Percentiles rank a stretch among this genome's conserved stretches.
Evolutionary conservation across 768 basidiomycete species (phyloP).

Genomic region (Lyophyllum atratum): DNA sequence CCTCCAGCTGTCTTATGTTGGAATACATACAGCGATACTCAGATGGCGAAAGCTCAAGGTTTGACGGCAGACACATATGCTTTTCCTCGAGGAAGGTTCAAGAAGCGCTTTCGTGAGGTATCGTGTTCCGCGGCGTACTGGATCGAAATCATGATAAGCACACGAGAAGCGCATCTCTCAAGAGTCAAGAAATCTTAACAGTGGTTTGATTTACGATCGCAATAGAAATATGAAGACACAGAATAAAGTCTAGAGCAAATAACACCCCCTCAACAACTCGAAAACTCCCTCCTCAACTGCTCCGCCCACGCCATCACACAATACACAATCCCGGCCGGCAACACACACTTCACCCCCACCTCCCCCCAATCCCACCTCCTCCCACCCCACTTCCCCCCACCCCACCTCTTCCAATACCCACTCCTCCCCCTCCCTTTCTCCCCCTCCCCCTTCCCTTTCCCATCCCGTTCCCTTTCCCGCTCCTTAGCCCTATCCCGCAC

Average conservation of each 20-base stretch:
- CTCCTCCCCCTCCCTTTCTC: conserved; percentile 15
- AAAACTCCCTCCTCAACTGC: conserved; percentile 48
- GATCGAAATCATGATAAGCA: too few relatives aligned
- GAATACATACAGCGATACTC: too few relatives aligned
- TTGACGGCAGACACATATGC: too few relatives aligned
- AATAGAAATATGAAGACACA: background rate
- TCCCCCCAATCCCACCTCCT: conserved; percentile 82
- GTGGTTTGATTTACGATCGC: too few relatives aligned
- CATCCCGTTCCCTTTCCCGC: conserved; percentile 17
- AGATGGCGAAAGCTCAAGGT: too few relatives aligned
- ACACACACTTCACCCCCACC: conserved; percentile 66
- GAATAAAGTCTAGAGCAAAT: background rate
- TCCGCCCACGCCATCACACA: conserved; percentile 80
- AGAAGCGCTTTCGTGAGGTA: too few relatives aligned
- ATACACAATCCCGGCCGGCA: conserved; percentile 77
- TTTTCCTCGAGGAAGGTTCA: too few relatives aligned
- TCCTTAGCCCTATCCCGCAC: conserved; percentile 22
- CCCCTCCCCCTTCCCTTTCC: conserved; percentile 19
- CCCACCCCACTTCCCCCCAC: conserved; percentile 53
- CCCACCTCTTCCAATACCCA: conserved; percentile 42
- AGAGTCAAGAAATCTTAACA: too few relatives aligned
- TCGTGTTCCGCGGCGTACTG: too few relatives aligned
- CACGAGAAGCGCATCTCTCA: too few relatives aligned
- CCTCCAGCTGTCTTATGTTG: too few relatives aligned
- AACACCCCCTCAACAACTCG: conserved; percentile 21